Conservation (phyloP, 2,329 filamentous ascomycete genomes). For the Periconia sp. region DNA sequence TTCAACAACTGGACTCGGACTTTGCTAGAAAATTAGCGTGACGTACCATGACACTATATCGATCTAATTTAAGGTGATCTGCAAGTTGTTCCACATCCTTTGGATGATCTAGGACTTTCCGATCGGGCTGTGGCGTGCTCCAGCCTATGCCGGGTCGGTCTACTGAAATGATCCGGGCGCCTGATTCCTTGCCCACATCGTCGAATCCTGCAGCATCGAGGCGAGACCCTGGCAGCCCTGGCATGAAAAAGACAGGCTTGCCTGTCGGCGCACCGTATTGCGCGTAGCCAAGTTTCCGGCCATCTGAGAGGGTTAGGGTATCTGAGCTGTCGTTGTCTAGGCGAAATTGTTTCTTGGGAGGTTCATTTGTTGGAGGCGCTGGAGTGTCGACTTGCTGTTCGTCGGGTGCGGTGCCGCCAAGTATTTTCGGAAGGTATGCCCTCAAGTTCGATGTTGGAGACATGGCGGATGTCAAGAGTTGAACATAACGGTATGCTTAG, state of each 20-base stretch:
- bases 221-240: conserved; percentile 39
- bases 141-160: conserved; percentile 38
- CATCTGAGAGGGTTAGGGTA: conserved; percentile 40
- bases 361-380: no score
- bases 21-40: no score
- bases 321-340: conserved; percentile 33
- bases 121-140: conserved; percentile 26
- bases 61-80: conserved; percentile 22
- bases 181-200: conserved; percentile 24
- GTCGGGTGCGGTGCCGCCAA: no score
- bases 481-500: no score
- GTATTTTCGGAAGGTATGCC: no score
- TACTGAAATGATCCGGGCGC: conserved; percentile 29
- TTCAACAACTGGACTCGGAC: no score
- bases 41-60: conserved; percentile 33
- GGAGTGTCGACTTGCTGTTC: no score
- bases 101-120: conserved; percentile 28
- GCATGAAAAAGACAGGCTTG: conserved; percentile 32
- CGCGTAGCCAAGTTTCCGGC: conserved; percentile 45
- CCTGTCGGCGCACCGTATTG: conserved; percentile 36
- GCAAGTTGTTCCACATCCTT: conserved; percentile 32
- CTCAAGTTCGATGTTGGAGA: no score
- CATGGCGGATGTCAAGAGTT: no score
- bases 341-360: no score
- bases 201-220: conserved; percentile 34